Evolutionary conservation across 306 rosid species (phyloP), one percentile per base, ranked within the genome.

Genomic region (Comarum palustre): DNA sequence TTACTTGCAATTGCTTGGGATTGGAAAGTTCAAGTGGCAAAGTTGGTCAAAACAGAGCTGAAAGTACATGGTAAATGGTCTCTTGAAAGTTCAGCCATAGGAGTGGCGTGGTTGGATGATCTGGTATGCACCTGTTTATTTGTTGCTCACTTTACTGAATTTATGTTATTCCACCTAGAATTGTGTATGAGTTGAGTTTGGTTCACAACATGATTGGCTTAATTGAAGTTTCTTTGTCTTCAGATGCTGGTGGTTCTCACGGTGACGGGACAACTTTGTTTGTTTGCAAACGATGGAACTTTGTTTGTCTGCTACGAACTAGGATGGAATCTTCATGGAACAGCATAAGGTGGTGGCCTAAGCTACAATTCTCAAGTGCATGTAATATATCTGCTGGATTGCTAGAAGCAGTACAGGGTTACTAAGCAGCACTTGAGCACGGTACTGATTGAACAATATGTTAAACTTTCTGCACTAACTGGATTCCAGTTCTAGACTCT

Each of bases 1-100:
- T 78, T 94, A 86, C 99, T 91, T 42, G 99, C 99, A 80, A 81
- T 94, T 83, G 97, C 99, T 72, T 94, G 97, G 99, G 97, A 91
- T 75, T 78, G 87, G 67, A 91, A 88, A 78, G 99, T 94, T 80
- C 95, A 82, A 84, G 99, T 94, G 39, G 99, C 99, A 72, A 94
- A 87, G 83, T 80, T 94, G 81, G 88, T 86, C 66, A 94, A 88
- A 82, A 79, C 96, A 16, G 96, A 87, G 86, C 82, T 94, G 51
- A 88, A 85, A 83, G 88, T 91, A 57, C 87, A 86, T 85, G 92
- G 91, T 63, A 82, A 79, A 75, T 91, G 97, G 97, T 88, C 92
- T 82, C 90, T 94, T 77, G 97, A 94, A 32, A 88, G 95, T 79
- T 90, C 92, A 13, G 97, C 95, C 32, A 79, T 89, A 81, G 96